A percentile compares a stretch with the other conserved stretches of the same genome.
Conservation (phyloP, 2,329 filamentous ascomycete genomes). For the Diaporthe vexans region DNA sequence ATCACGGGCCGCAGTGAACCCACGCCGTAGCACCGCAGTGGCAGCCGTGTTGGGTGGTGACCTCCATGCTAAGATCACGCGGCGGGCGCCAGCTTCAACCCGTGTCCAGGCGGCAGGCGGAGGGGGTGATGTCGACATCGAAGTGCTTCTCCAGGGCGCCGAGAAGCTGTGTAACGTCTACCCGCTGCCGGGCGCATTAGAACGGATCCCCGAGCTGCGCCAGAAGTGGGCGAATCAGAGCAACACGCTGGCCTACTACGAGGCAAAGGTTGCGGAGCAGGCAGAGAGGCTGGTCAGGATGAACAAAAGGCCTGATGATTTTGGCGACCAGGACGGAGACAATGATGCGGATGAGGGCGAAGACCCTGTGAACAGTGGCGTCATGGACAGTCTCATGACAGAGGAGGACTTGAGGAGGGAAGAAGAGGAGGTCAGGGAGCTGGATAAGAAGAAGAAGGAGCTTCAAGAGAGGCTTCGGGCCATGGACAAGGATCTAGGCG, state of each 20-base stretch:
- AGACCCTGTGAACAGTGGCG: conserved; percentile 55
- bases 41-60: conserved; percentile 90
- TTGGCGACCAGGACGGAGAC: conserved; percentile 69
- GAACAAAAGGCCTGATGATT: conserved; percentile 74
- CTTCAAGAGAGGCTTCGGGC: conserved; percentile 65
- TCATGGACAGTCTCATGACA: conserved; percentile 64
- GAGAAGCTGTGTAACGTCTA: conserved; percentile 94
- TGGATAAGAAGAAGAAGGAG: conserved; percentile 70
- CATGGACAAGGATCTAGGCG: conserved; percentile 70
- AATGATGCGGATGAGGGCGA: conserved; percentile 68
- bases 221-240: conserved; percentile 78
- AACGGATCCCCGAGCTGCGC: conserved; percentile 81
- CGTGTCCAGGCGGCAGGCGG: conserved; percentile 64
- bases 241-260: conserved; percentile 84
- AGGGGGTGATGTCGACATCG: conserved; percentile 81
- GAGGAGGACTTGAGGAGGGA: conserved; percentile 78
- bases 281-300: conserved; percentile 79
- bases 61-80: conserved; percentile 83
- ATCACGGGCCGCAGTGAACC: conserved; percentile 61
- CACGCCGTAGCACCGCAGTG: conserved; percentile 84
- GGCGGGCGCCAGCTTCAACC: conserved; percentile 65
- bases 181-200: conserved; percentile 81
- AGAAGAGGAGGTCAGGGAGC: conserved; percentile 74
- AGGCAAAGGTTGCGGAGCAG: conserved; percentile 84
- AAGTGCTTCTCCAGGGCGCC: conserved; percentile 85